These are phyloP conservation scores for Penicillium bovifimosum DNA, from an alignment of 495 filamentous ascomycete genomes.

Conservation along the genomic window DNA sequence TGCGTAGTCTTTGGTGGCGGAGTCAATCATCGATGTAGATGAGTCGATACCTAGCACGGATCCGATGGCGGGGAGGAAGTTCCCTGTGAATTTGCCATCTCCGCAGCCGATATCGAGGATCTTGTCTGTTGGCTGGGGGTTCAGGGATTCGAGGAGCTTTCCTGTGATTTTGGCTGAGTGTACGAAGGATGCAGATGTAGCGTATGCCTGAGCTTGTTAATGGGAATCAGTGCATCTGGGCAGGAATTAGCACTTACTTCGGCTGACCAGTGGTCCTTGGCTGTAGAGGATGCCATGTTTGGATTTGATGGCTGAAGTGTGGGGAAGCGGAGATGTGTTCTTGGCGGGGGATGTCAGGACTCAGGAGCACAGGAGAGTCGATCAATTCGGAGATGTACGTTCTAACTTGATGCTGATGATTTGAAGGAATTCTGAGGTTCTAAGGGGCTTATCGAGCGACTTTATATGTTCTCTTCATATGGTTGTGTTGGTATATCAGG, in stretches of 20 bases:
- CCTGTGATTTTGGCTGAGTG: slow-evolving; percentile 52
- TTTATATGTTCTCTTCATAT: too few species aligned
- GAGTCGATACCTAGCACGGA: slow-evolving; percentile 60
- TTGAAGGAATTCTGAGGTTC: too few species aligned
- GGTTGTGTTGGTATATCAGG: background rate
- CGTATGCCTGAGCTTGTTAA: slow-evolving; percentile 49
- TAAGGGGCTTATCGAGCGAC: too few species aligned
- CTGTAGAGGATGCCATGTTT: background rate
- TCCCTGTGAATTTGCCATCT: slow-evolving; percentile 59
- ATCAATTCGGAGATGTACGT: background rate
- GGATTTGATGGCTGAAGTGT: background rate
- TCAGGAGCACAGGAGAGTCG: background rate
- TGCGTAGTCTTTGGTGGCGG: slow-evolving; percentile 40
- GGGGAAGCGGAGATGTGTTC: background rate
- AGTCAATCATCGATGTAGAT: slow-evolving; percentile 59
- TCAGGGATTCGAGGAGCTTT: slow-evolving; percentile 60
- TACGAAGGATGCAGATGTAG: slow-evolving; percentile 64
- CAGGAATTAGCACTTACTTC: slow-evolving; percentile 33
- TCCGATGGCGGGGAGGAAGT: slow-evolving; percentile 43
- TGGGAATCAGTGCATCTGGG: background rate
- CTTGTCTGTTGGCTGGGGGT: slow-evolving; percentile 50
- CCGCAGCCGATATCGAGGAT: slow-evolving; percentile 75
- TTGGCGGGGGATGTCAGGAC: background rate
- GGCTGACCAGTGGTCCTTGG: slow-evolving; percentile 55
- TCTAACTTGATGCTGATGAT: background rate